Conservation (phyloP, 2,329 filamentous ascomycete species). For the Spiromastix sp. region DNA sequence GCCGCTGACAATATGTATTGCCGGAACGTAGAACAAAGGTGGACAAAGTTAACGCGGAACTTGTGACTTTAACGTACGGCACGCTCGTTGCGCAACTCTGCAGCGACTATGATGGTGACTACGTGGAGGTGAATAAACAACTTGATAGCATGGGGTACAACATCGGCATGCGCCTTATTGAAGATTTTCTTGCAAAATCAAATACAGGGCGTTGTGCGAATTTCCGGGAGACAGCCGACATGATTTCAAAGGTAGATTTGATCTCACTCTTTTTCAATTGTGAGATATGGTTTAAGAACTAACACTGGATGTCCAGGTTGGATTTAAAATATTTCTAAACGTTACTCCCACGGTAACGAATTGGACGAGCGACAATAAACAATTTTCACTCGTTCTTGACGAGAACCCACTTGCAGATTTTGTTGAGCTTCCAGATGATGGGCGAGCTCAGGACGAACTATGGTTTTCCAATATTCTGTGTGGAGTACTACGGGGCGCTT, state of each 20-base stretch:
- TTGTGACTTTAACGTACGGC: constrained; percentile 94
- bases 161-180: constrained; percentile 88
- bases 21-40: constrained; percentile 62
- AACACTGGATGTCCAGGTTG: constrained; percentile 52
- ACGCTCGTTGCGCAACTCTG: constrained; percentile 95
- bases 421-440: constrained; percentile 93
- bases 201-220: constrained; percentile 82
- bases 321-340: constrained; percentile 98
- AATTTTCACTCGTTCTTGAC: constrained; percentile 92
- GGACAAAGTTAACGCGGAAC: constrained; percentile 95
- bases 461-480: constrained; percentile 99
- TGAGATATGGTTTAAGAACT: not conserved
- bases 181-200: constrained; percentile 94
- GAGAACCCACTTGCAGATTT: constrained; percentile 97
- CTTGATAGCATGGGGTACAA: constrained; percentile 99
- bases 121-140: constrained; percentile 92
- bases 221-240: constrained; percentile 92
- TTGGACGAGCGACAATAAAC: constrained; percentile 92
- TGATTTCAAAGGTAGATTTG: constrained; percentile 70
- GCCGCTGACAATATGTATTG: no score
- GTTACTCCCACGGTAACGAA: constrained; percentile 88
- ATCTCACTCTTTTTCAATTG: not conserved
- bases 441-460: constrained; percentile 85
- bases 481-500: constrained; percentile 75
- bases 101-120: constrained; percentile 91